Conservation (phyloP, 176 grass and related monocot species). For the Thalia dealbata region DNA sequence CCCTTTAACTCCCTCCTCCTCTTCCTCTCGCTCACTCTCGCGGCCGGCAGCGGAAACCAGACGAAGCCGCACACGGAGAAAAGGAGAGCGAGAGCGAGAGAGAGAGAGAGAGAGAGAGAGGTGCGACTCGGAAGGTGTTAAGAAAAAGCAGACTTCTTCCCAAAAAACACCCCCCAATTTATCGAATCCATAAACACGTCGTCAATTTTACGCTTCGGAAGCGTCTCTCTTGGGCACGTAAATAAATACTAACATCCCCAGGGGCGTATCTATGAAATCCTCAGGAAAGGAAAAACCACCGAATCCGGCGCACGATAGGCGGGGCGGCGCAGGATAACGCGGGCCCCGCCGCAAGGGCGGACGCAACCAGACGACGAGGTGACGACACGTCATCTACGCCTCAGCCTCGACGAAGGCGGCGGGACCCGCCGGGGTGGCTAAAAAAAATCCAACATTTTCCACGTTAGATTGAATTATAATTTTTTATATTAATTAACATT, state of each 20-base stretch:
- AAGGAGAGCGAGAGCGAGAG: no score
- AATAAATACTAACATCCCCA: background rate
- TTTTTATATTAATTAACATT: no score
- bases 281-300: background rate
- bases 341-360: background rate
- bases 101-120: background rate
- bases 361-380: background rate
- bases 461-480: no score
- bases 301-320: background rate
- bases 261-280: background rate
- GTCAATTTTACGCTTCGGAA: no score
- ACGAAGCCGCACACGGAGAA: background rate
- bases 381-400: background rate
- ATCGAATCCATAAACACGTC: no score
- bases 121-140: background rate
- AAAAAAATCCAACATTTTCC: background rate
- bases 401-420: background rate
- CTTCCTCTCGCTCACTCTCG: background rate
- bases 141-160: background rate
- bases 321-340: background rate
- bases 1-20: no score
- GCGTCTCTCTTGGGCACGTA: background rate
- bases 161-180: background rate
- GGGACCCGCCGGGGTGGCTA: background rate
- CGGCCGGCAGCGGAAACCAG: background rate